Conservation (phyloP, 805 yeast species). For the Ogataea ramenticola region DNA sequence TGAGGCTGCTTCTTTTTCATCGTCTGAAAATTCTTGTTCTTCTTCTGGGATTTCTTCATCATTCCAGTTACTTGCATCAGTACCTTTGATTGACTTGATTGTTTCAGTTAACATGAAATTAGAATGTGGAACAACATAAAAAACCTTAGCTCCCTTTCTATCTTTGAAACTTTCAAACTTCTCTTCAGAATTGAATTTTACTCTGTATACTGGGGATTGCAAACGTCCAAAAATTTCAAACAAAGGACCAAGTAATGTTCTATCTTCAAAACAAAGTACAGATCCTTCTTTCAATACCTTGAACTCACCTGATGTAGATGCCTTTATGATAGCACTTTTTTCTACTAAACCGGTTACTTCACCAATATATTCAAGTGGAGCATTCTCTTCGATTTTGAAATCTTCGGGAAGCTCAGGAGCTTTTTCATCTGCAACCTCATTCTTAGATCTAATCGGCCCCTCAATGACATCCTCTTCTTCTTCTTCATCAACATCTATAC, state of each 20-base stretch:
- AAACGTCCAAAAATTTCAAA: conserved; percentile 89
- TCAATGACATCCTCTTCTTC: conserved; percentile 33
- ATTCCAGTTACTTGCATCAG: conserved; percentile 90
- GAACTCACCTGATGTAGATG: conserved; percentile 74
- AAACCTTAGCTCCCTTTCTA: conserved; percentile 51
- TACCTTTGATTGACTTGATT: conserved; percentile 67
- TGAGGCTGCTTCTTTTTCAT: conserved; percentile 73
- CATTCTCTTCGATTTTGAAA: conserved; percentile 47
- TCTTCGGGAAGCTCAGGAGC: conserved; percentile 65
- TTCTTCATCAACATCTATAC: conserved; percentile 15
- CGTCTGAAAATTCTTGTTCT: conserved; percentile 94
- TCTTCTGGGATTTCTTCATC: conserved; percentile 93
- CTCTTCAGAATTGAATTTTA: conserved; percentile 51
- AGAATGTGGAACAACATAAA: conserved; percentile 74
- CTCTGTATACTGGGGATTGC: conserved; percentile 72
- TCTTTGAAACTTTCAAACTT: conserved; percentile 40
- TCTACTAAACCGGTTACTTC: conserved; percentile 63
- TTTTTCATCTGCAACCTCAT: conserved; percentile 64
- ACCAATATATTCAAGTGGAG: conserved; percentile 71
- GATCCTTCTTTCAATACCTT: conserved; percentile 77
- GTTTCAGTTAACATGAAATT: conserved; percentile 71
- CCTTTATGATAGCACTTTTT: conserved; percentile 62
- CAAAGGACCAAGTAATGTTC: conserved; percentile 64
- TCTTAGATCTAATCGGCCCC: conserved; percentile 72
- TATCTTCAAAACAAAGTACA: conserved; percentile 68